A percentile compares a stretch with the other conserved stretches of the same genome.
Conservation (phyloP, 148 eudicot species). For the Chenopodium album region DNA sequence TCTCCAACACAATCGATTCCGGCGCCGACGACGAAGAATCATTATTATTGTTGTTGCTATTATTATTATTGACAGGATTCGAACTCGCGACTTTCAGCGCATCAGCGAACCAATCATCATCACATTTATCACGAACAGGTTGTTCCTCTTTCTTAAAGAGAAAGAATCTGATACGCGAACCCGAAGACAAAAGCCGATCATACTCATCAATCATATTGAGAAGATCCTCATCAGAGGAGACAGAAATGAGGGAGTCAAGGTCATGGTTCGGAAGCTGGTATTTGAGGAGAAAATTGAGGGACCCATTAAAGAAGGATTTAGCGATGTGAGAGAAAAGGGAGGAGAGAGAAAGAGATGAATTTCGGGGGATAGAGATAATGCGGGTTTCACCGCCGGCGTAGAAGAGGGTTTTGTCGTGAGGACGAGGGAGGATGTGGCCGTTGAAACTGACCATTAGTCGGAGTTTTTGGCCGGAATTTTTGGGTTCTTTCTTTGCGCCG, state of each 20-base stretch:
- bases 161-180: constrained; percentile 62
- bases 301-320: constrained; percentile 33
- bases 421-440: constrained; percentile 85
- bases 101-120: constrained; percentile 17
- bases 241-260: constrained; percentile 74
- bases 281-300: constrained; percentile 46
- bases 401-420: constrained; percentile 56
- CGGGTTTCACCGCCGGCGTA: constrained; percentile 94
- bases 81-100: constrained; percentile 10
- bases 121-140: constrained; percentile 39
- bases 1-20: constrained; percentile 64
- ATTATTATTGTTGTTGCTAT: too few species aligned
- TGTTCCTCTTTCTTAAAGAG: constrained; percentile 32
- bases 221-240: constrained; percentile 74
- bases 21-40: constrained; percentile 19
- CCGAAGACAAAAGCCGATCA: constrained; percentile 34
- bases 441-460: constrained; percentile 81
- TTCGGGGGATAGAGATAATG: constrained; percentile 57
- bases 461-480: constrained; percentile 33
- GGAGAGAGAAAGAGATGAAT: constrained; percentile 38
- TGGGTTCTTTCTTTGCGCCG: not conserved
- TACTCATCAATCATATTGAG: constrained; percentile 81
- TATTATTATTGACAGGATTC: constrained; percentile 23
- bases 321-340: constrained; percentile 51
- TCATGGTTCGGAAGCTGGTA: constrained; percentile 87